A percentile compares a stretch with the other conserved stretches of the same genome.
Evolutionary conservation across 169 alveolate species (phyloP).

Genomic region (Eimeria acervulina): DNA sequence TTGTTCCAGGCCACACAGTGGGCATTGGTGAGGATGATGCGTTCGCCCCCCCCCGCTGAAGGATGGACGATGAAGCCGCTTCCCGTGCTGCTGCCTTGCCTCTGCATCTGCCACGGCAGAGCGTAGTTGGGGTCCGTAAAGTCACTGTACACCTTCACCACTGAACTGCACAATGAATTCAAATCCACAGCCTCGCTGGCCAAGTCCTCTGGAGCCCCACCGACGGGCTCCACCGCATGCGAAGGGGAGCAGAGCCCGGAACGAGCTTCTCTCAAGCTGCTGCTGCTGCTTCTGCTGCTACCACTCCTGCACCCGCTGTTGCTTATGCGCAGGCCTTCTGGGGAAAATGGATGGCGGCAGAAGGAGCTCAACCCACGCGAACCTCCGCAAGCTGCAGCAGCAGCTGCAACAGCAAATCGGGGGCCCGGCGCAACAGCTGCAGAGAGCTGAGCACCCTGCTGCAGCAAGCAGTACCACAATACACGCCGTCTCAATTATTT

Average conservation of each 20-base stretch:
- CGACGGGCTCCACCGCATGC: conserved; percentile 1
- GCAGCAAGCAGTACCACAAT: neutral
- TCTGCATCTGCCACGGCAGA: conserved; percentile 92
- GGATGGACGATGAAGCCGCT: conserved; percentile 66
- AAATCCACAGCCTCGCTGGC: neutral
- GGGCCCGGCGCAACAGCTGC: conserved; percentile 41
- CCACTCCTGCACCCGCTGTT: conserved; percentile 25
- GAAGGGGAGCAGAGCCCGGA: neutral
- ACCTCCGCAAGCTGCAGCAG: conserved; percentile 7
- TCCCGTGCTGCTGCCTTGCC: conserved; percentile 91
- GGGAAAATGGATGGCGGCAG: neutral
- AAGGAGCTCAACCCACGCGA: neutral
- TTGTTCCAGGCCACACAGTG: conserved; percentile 90
- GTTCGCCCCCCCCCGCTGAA: conserved; percentile 1
- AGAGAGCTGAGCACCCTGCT: neutral
- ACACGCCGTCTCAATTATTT: too few relatives aligned
- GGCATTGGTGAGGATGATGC: conserved; percentile 89
- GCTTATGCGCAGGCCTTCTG: neutral
- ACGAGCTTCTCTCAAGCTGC: neutral
- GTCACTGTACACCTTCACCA: conserved; percentile 91
- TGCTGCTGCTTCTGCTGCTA: conserved; percentile 14
- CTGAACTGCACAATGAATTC: conserved; percentile 84
- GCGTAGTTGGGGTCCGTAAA: conserved; percentile 92
- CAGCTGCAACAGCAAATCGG: neutral
- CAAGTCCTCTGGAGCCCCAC: neutral